A percentile compares a stretch with the other conserved stretches of the same genome.
Conservation (phyloP, 2,329 filamentous ascomycete genomes). For the Exserohilum turcica region DNA sequence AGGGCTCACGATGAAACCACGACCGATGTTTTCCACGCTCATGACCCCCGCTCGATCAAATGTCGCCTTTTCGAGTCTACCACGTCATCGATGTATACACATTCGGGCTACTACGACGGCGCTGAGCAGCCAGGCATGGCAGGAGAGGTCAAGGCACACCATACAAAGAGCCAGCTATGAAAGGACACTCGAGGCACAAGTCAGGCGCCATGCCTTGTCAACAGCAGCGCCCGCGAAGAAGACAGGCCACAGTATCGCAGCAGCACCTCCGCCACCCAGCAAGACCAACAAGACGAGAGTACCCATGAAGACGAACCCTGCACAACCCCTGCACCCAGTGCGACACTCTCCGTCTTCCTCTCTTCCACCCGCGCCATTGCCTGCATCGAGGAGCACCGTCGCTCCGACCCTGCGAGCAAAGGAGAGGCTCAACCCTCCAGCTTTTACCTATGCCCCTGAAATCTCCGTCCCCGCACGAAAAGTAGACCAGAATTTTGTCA, state of each 20-base stretch:
- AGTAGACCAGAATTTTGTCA: slow-evolving; percentile 52
- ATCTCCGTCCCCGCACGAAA: slow-evolving; percentile 66
- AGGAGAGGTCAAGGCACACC: slow-evolving; percentile 5
- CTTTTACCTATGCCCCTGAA: slow-evolving; percentile 72
- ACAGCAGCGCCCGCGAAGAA: slow-evolving; percentile 9
- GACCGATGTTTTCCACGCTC: slow-evolving; percentile 18
- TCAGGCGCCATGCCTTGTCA: slow-evolving; percentile 12
- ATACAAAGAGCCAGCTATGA: neutral
- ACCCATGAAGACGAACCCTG: slow-evolving; percentile 2
- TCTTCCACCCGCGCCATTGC: slow-evolving; percentile 2
- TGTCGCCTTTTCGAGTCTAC: slow-evolving; percentile 2
- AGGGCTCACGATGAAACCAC: slow-evolving; percentile 29
- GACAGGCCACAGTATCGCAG: slow-evolving; percentile 8
- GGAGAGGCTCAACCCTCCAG: slow-evolving; percentile 68
- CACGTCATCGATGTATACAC: slow-evolving; percentile 16
- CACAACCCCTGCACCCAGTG: neutral
- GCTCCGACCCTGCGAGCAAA: slow-evolving; percentile 15
- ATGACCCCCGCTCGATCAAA: slow-evolving; percentile 1
- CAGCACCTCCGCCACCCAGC: slow-evolving; percentile 7
- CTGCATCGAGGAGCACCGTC: slow-evolving; percentile 1
- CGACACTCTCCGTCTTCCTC: neutral
- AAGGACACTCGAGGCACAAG: neutral
- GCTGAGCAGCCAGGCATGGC: slow-evolving; percentile 16
- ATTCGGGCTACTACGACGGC: slow-evolving; percentile 6
- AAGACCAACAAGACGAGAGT: slow-evolving; percentile 11